Evolutionary conservation across 352 stramenopile genomes (phyloP).

Genomic region (Plasmopara halstedii): DNA sequence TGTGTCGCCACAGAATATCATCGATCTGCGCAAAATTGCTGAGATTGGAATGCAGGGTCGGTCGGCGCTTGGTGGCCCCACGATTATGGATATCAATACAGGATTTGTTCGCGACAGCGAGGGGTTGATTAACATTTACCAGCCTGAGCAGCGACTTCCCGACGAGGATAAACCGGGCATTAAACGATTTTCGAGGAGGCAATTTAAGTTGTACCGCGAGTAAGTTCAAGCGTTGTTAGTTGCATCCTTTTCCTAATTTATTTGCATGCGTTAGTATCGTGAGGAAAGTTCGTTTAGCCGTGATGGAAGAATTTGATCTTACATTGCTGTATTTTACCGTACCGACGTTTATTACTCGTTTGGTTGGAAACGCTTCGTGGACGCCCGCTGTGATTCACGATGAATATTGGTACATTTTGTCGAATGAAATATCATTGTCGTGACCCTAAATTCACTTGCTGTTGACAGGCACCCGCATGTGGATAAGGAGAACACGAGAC

Average conservation of each 20-base stretch:
- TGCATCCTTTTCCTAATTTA: background rate
- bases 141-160: conserved; percentile 31
- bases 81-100: conserved; percentile 90
- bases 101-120: conserved; percentile 82
- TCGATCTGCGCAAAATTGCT: conserved; percentile 65
- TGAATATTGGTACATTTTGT: conserved; percentile 76
- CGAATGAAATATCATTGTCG: too few relatives aligned
- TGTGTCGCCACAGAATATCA: conserved; percentile 58
- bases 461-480: conserved; percentile 73
- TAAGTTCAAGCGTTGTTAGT: conserved; percentile 10
- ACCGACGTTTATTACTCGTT: conserved; percentile 89
- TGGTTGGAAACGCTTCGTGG: conserved; percentile 83
- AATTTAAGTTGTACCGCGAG: conserved; percentile 79
- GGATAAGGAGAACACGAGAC: conserved; percentile 90
- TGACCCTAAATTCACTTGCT: background rate
- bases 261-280: conserved; percentile 39
- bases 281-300: conserved; percentile 59
- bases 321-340: conserved; percentile 87
- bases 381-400: conserved; percentile 76
- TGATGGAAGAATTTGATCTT: conserved; percentile 79
- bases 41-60: conserved; percentile 78
- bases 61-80: conserved; percentile 68
- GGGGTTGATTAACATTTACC: conserved; percentile 88
- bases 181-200: conserved; percentile 64
- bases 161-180: conserved; percentile 27